Conservation (phyloP, 1,139 yeast genomes). For the Suhomyces yuchorum region DNA sequence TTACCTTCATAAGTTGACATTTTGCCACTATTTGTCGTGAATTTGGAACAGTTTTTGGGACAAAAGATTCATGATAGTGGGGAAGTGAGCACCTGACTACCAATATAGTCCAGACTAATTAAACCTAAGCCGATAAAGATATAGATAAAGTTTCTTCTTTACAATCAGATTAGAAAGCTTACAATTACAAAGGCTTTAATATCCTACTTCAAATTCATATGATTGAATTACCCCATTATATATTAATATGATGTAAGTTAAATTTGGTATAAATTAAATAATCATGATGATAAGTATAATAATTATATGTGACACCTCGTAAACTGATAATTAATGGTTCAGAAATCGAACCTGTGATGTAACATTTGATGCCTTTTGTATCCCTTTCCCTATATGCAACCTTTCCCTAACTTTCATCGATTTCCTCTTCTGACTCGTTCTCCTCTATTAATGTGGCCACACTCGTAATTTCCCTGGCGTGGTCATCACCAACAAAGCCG, state of each 20-base stretch:
- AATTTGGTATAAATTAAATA: neutral
- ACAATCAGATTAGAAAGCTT: too few relatives aligned
- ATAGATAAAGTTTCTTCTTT: too few relatives aligned
- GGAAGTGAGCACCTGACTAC: neutral
- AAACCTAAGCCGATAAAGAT: too few relatives aligned
- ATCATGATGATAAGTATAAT: neutral
- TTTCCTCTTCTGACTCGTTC: conserved; percentile 11
- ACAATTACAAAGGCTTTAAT: too few relatives aligned
- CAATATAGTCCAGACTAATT: too few relatives aligned
- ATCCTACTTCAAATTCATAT: too few relatives aligned
- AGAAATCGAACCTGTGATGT: neutral
- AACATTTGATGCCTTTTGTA: neutral
- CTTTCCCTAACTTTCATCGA: conserved; percentile 4
- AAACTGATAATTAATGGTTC: neutral
- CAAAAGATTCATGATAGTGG: neutral
- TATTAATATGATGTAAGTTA: neutral
- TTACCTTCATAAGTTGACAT: conserved; percentile 41
- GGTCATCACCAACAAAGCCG: neutral
- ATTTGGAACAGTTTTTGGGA: neutral
- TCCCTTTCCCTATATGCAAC: neutral
- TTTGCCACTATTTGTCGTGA: neutral
- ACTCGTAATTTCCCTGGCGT: conserved; percentile 5
- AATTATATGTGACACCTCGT: neutral
- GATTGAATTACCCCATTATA: neutral
- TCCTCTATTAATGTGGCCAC: conserved; percentile 17